Evolutionary conservation across 345 rosid species (phyloP), one percentile per base, ranked within the genome.

Genomic region (Lumnitzera littorea): DNA sequence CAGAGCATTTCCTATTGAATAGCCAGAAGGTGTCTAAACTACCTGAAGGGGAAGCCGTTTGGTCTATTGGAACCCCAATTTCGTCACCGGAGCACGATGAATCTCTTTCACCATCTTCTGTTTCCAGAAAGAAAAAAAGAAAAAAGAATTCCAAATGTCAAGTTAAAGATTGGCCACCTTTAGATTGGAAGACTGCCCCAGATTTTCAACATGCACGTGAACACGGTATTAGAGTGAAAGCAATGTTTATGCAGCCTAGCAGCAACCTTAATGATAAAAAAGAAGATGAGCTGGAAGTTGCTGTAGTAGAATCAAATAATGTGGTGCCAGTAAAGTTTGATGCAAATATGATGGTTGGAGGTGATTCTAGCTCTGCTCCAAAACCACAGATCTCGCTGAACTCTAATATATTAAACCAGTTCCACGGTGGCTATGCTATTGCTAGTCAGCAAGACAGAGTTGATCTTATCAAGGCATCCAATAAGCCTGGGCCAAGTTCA

Each of bases 1-100:
- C 71, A 16, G 95, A 94, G 74, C 68, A 75, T 49, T 94, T 90
- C 76, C 82, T 88, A 51, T 15, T 79, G 58, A 87, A 80, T 76
- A 81, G 88, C 71, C 99, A 94, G 75, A 90, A 86, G 70, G 67
- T 94, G 75, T 60, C 70, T 0, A 73, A 80, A 67, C 80, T 87
- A 68, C 91, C 95, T 31, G 83, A 67, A 17, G 84, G 63, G 50
- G 99, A 92, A 71, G 51, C 77, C 64, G 67, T 69, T 56, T 92
- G 97, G 99, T 76, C 74, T 66, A 80, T 87, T n/a, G 24, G 29
- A 29, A 20, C 29, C 51, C 53, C 54, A 27, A 11, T 0, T 25
- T 23, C 50, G 23, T 69, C 52, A 50, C 15, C 24, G 15, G 72
- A 56, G 58, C 65, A 66, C 17, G 63, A 62, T 15, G 68, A 61